Conservation (phyloP, 306 rosid species). For the Acmispon strigosus region DNA sequence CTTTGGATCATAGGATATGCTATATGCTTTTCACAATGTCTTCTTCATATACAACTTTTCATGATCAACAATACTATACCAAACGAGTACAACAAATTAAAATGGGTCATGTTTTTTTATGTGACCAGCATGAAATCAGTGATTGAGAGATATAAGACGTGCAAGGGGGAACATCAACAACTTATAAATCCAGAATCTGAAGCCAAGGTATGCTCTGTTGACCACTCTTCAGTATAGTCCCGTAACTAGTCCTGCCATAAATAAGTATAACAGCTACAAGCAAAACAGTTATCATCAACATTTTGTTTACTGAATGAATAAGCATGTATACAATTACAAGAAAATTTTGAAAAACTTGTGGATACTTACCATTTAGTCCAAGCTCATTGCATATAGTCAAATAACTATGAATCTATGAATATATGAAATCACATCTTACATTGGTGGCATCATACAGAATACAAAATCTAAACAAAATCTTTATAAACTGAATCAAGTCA, state of each 20-base stretch:
- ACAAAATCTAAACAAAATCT: too few relatives aligned
- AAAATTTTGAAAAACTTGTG: too few relatives aligned
- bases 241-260: not conserved
- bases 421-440: too few relatives aligned
- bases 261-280: not conserved
- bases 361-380: too few relatives aligned
- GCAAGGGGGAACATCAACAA: slow-evolving; percentile 53
- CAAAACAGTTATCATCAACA: not conserved
- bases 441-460: too few relatives aligned
- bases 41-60: not conserved
- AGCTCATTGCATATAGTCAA: too few relatives aligned
- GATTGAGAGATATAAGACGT: slow-evolving; percentile 46
- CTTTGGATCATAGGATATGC: not conserved
- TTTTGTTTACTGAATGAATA: not conserved
- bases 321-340: too few relatives aligned
- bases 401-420: too few relatives aligned
- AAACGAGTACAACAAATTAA: not conserved
- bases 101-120: slow-evolving; percentile 11
- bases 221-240: slow-evolving; percentile 4
- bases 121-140: slow-evolving; percentile 55
- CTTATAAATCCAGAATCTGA: slow-evolving; percentile 52
- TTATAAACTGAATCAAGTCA: too few relatives aligned
- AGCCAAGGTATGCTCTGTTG: slow-evolving; percentile 45
- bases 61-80: not conserved
- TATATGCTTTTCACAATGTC: not conserved